A percentile compares a stretch with the other conserved stretches of the same genome.
Evolutionary conservation across 257 asterid species (phyloP).

Genomic region (Osmanthus fragrans): DNA sequence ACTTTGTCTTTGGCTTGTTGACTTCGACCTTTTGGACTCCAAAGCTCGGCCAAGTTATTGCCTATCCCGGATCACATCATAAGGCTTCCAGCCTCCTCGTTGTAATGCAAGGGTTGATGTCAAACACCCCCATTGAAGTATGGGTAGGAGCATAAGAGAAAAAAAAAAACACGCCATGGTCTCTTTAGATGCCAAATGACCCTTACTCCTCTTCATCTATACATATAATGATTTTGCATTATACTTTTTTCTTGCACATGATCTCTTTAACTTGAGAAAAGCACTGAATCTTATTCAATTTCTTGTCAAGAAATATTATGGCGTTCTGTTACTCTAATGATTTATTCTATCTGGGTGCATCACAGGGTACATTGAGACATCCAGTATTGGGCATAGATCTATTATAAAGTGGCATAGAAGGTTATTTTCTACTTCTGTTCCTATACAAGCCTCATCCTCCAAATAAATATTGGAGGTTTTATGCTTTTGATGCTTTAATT

Average conservation of each 20-base stretch:
- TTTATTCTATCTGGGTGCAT: conserved; percentile 15
- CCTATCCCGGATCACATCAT: too few species aligned
- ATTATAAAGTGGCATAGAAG: conserved; percentile 30
- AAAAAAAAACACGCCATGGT: too few species aligned
- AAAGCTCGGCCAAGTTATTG: too few species aligned
- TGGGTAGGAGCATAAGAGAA: background rate
- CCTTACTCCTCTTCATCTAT: conserved; percentile 6
- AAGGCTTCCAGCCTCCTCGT: too few species aligned
- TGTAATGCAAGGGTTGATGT: too few species aligned
- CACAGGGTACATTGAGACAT: conserved; percentile 35
- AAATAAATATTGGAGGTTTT: background rate
- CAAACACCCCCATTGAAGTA: too few species aligned
- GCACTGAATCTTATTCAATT: conserved; percentile 2
- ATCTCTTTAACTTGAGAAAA: conserved; percentile 5
- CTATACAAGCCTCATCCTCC: background rate
- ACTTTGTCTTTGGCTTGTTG: too few species aligned
- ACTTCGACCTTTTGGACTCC: too few species aligned
- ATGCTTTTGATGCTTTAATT: background rate
- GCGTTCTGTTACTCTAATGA: background rate
- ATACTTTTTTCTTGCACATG: background rate
- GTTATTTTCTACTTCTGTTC: conserved; percentile 45
- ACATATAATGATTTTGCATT: conserved; percentile 2
- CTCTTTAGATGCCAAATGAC: background rate
- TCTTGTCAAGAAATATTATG: background rate
- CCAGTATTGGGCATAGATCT: conserved; percentile 32